Evolutionary conservation across 73 alveolate genomes (phyloP).

Genomic region (Blepharisma stoltei): DNA sequence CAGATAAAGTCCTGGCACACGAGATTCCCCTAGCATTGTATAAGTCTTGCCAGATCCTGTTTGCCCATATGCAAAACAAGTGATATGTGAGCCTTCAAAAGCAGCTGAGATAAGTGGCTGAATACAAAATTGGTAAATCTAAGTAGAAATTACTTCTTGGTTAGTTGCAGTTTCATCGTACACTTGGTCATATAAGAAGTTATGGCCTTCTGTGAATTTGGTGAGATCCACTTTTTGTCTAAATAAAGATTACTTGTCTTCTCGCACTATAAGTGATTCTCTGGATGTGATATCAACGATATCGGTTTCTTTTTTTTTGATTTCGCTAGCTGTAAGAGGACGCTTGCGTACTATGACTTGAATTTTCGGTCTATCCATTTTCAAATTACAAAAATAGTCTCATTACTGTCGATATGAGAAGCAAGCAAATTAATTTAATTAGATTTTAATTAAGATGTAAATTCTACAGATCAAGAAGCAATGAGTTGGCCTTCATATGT

Average conservation of each 20-base stretch:
- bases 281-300: constrained; percentile 37
- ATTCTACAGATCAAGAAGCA: too few relatives aligned
- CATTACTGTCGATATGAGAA: too few relatives aligned
- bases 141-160: constrained; percentile 79
- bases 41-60: constrained; percentile 90
- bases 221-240: constrained; percentile 99
- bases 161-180: constrained; percentile 90
- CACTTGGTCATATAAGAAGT: constrained; percentile 84
- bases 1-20: constrained; percentile 95
- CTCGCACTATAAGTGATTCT: constrained; percentile 80
- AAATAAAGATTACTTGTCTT: constrained; percentile 77
- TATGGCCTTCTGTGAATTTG: constrained; percentile 92
- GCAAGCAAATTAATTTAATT: too few relatives aligned
- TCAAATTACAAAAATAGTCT: too few relatives aligned
- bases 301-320: constrained; percentile 61
- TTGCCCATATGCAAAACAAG: constrained; percentile 97
- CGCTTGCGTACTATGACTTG: constrained; percentile 99
- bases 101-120: constrained; percentile 98
- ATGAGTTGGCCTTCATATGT: too few relatives aligned
- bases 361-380: constrained; percentile 69
- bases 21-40: constrained; percentile 71
- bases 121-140: constrained; percentile 80
- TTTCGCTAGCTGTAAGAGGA: constrained; percentile 96
- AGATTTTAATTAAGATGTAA: too few relatives aligned
- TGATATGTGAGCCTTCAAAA: constrained; percentile 81